phyloP scores from a whole-genome alignment of 1,139 yeast species.

The Hyphopichia wangnamkhiaoensis region DNA sequence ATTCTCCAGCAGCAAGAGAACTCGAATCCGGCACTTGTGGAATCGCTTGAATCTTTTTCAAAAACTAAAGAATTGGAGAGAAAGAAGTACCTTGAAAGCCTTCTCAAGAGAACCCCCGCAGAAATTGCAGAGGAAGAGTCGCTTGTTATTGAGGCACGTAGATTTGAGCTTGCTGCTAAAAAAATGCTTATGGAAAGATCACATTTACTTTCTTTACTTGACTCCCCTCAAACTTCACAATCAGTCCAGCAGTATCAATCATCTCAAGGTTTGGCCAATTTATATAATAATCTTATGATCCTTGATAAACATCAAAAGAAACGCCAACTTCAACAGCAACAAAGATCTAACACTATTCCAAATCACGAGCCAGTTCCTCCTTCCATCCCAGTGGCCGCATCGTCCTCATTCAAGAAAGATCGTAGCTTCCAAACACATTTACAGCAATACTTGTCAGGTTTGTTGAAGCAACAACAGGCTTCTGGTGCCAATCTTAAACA shows the following conservation, averaged over 20 bases:
- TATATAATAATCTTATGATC: slow-evolving; percentile 78
- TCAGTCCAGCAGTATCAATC: slow-evolving; percentile 77
- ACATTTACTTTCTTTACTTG: slow-evolving; percentile 73
- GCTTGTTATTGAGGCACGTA: slow-evolving; percentile 84
- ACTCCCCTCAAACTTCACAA: slow-evolving; percentile 84
- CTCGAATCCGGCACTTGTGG: slow-evolving; percentile 48
- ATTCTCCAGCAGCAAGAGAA: slow-evolving; percentile 48
- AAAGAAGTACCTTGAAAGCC: slow-evolving; percentile 74
- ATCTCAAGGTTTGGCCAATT: slow-evolving; percentile 86
- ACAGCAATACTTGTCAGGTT: slow-evolving; percentile 43
- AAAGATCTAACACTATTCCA: slow-evolving; percentile 30
- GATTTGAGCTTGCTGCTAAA: slow-evolving; percentile 91
- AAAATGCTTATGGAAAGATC: slow-evolving; percentile 84
- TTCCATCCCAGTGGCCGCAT: slow-evolving; percentile 57
- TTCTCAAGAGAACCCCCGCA: slow-evolving; percentile 85
- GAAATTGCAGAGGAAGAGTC: slow-evolving; percentile 98
- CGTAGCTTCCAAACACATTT: slow-evolving; percentile 54
- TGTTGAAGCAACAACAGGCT: slow-evolving; percentile 38
- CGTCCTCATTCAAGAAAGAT: slow-evolving; percentile 52
- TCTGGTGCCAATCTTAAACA: slow-evolving; percentile 24
- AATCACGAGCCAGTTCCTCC: slow-evolving; percentile 58
- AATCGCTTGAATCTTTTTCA: slow-evolving; percentile 56
- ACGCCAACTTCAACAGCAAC: slow-evolving; percentile 45
- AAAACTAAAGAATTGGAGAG: slow-evolving; percentile 72
- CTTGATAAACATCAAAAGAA: slow-evolving; percentile 64